Base-by-base conservation (phyloP, 73 alveolate genomes). In the Urostyla sp. region DNA sequence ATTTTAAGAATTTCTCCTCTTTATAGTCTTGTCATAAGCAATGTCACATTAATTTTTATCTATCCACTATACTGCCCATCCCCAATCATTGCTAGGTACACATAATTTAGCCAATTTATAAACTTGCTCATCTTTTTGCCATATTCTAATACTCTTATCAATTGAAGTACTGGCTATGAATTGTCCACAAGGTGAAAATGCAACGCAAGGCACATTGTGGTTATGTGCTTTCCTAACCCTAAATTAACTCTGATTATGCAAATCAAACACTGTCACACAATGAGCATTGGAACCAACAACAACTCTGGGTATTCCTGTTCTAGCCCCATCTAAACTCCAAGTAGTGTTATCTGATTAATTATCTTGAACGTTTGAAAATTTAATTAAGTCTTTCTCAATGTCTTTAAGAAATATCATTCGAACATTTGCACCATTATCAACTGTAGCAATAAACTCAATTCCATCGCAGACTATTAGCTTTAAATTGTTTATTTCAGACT, bases 141-240 rank as follows among this genome's bases (percentile, higher is more conserved):
- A 85, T 31, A 85, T 54, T 55, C 66, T 85, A 27, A 85, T 43
- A 1, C 80, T 49, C 37, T 58, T 36, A 35, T 85, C 93, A 21
- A 85, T 85, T 43, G 86, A 60, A 16, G 84, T 76, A 4, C 85
- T 66, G 2, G 93, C 93, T 11, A 85, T n/a, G 66, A 75, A 85
- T 31, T 67, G 48, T 10, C 93, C 93, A 76, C 93, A 85, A 51
- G 93, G 93, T 24, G 86, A 61, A 48, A 76, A 85, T 2, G 52
- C 18, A 18, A 85, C 84, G 43, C 87, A 37, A 0, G 93, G 93
- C 21, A 85, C 89, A 85, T 85, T 85, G 40, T 85, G 88, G 49
- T 49, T 46, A 61, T 75, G 87, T 6, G 85, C 93, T 20, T 82
- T 54, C 10, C 54, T 57, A 3, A 46, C 27, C 23, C 31, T 15